Conservation (phyloP, 73 alveolate genomes). For the Tetrahymena thermophila region DNA sequence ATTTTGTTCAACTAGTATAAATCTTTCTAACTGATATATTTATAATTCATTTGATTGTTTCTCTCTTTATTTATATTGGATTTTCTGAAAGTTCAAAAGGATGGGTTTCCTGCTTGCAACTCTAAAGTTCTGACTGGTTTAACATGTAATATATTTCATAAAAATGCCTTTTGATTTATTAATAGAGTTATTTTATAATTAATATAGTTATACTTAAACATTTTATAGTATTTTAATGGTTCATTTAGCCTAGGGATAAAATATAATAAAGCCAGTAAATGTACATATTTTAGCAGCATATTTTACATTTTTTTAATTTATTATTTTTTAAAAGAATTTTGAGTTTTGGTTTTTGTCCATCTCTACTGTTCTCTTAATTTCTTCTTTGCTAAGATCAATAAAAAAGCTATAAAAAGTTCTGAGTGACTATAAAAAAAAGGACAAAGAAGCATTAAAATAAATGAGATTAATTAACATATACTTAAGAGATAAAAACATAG, state of each 20-base stretch:
- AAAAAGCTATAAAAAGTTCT: not conserved
- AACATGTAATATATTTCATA: not conserved
- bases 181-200: not conserved
- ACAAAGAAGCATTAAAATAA: not conserved
- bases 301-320: not conserved
- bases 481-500: not conserved
- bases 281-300: not conserved
- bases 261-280: not conserved
- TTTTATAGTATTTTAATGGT: not conserved
- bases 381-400: not conserved
- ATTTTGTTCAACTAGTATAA: not conserved
- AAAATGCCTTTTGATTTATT: too few species aligned
- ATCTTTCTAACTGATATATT: not conserved
- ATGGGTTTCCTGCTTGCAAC: not conserved
- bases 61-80: not conserved
- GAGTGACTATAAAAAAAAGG: not conserved
- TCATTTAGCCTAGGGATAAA: not conserved
- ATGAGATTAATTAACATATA: not conserved
- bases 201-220: not conserved
- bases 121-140: not conserved
- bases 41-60: not conserved
- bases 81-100: not conserved
- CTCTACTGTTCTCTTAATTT: not conserved
- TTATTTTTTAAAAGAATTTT: not conserved
- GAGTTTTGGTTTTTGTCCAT: not conserved